Conservation (phyloP, 345 rosid species). For the Sapria himalayana region DNA sequence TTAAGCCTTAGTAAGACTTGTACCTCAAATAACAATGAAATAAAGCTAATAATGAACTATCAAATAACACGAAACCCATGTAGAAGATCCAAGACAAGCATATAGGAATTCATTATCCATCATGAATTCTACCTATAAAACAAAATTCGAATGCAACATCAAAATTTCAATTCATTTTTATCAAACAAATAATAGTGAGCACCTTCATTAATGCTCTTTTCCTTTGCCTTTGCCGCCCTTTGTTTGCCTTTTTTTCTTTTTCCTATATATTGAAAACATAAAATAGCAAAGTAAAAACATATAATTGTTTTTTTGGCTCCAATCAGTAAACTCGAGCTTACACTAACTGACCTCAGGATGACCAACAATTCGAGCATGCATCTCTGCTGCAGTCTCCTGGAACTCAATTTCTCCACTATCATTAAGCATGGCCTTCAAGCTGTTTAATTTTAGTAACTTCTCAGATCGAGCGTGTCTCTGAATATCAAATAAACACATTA, state of each 20-base stretch:
- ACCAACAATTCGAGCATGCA: conserved; percentile 28
- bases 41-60: no score
- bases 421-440: conserved; percentile 38
- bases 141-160: no score
- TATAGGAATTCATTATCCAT: no score
- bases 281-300: background rate
- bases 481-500: conserved; percentile 3
- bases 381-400: conserved; percentile 39
- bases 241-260: conserved; percentile 15
- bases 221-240: conserved; percentile 17
- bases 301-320: background rate
- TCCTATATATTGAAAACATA: conserved; percentile 16
- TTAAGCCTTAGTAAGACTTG: no score
- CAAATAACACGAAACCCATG: no score
- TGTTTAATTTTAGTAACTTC: conserved; percentile 42
- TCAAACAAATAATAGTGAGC: no score
- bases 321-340: conserved; percentile 1
- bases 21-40: no score
- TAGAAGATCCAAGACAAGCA: no score
- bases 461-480: conserved; percentile 52
- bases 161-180: no score
- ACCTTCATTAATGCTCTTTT: conserved; percentile 21
- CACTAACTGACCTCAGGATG: conserved; percentile 19
- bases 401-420: conserved; percentile 48
- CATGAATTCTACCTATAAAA: no score